Base-by-base conservation (phyloP, 2,329 filamentous ascomycete species). In the Hymenoscyphus repandus region DNA sequence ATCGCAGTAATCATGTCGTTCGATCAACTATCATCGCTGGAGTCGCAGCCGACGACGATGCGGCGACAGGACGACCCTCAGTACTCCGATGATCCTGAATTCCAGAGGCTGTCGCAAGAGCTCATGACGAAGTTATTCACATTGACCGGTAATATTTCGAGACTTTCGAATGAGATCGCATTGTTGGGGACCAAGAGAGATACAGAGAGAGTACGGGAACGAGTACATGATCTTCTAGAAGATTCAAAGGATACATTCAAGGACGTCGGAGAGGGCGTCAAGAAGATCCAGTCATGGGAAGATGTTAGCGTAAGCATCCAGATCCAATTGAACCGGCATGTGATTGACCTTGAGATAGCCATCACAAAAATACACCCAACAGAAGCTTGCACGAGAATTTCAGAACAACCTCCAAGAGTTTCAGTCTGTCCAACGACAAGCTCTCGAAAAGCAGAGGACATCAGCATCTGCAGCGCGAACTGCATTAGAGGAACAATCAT, bases 361-460 rank as follows among this genome's bases (percentile, higher is more conserved):
- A 54, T 88, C 90, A 49, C 93, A 99, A 75, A 95, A 92, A 70
- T 97, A 95, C 74, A 93, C 90, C 18, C 92, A 96, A 65, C 88
- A 92, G 61, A 97, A 97, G 69, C 79, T 99, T 32, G 92, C 90
- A 55, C 88, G 89, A 65, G 91, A 97, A 68, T 96, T 97, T 74
- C 88, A 91, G 66, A 80, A 88, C 33, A 88, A 88, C 44, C 81
- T 97, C 52, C 82, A 85, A 61, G 91, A 96, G 63, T 99, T 99
- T 71, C 92, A 97, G 72, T 78, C 78, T 49, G 81, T 97, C n/a
- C 93, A 97, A 71, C 83, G 90, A 54, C 81, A 83, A 59, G 91
- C 92, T 9, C 79, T 97, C 54, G 92, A 97, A 68, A 96, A 96
- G 68, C 88, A 97, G 69, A 86, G 91, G 54, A 87, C 89, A 33